Conservation (phyloP, 768 basidiomycete species). For the Suillus sp. region DNA sequence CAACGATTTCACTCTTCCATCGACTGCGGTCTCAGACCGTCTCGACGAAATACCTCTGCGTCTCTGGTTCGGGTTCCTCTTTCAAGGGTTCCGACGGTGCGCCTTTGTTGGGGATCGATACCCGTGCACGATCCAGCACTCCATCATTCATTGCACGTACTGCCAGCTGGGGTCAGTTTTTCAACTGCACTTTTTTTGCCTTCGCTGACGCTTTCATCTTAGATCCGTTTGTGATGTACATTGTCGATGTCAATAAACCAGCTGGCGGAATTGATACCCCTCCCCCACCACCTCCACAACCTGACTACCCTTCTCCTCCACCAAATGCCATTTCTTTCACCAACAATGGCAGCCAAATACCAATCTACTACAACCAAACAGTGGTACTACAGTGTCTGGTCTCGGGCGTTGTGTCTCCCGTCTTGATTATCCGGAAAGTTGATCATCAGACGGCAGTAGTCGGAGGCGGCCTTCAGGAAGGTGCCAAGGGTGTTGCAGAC, state of each 20-base stretch:
- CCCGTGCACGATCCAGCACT: conserved; percentile 66
- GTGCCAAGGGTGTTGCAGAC: conserved; percentile 81
- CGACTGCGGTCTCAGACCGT: conserved; percentile 94
- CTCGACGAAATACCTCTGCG: conserved; percentile 93
- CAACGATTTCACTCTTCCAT: conserved; percentile 94
- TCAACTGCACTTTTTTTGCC: conserved; percentile 16
- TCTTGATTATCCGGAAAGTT: conserved; percentile 92
- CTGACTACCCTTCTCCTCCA: conserved; percentile 90
- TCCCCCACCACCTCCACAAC: conserved; percentile 79
- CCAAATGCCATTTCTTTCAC: conserved; percentile 88
- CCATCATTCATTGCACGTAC: conserved; percentile 90
- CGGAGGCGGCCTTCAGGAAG: conserved; percentile 88
- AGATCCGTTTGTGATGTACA: conserved; percentile 97
- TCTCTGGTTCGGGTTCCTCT: conserved; percentile 89
- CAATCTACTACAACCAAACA: conserved; percentile 96
- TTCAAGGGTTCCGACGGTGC: conserved; percentile 94
- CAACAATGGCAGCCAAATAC: conserved; percentile 81
- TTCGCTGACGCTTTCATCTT: conserved; percentile 9
- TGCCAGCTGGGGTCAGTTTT: conserved; percentile 78
- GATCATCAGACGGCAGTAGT: conserved; percentile 89
- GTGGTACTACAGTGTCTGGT: conserved; percentile 93
- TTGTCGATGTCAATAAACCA: conserved; percentile 90
- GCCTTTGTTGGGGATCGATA: conserved; percentile 79
- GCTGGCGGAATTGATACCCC: conserved; percentile 75
- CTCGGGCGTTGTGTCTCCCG: conserved; percentile 91